Percentiles rank a stretch among this genome's conserved stretches.
Evolutionary conservation across 805 yeast genomes (phyloP).

Genomic region (Kurtzmaniella cleridarum): DNA sequence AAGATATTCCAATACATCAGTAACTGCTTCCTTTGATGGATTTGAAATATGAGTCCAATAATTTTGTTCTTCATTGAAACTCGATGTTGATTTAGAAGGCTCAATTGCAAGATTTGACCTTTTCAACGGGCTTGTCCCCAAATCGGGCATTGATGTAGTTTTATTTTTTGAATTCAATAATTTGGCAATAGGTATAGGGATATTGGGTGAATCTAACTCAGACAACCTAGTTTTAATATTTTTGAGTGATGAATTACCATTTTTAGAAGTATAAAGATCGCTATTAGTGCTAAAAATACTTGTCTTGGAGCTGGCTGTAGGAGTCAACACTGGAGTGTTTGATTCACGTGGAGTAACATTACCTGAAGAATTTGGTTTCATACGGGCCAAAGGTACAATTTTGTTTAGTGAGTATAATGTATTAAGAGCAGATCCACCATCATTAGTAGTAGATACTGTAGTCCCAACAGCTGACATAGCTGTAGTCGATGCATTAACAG

Average conservation of each 20-base stretch:
- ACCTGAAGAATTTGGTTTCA: too few relatives aligned
- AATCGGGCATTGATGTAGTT: too few relatives aligned
- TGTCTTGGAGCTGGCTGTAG: too few relatives aligned
- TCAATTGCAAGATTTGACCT: neutral
- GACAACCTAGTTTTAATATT: too few relatives aligned
- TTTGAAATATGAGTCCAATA: conserved; percentile 42
- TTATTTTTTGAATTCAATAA: too few relatives aligned
- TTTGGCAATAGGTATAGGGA: too few relatives aligned
- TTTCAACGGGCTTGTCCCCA: neutral
- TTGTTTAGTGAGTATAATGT: conserved; percentile 34
- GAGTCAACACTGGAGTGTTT: too few relatives aligned
- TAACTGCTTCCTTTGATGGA: conserved; percentile 65
- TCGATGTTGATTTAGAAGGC: neutral
- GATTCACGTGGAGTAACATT: too few relatives aligned
- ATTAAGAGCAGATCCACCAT: conserved; percentile 32
- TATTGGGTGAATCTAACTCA: too few relatives aligned
- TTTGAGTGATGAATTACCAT: too few relatives aligned
- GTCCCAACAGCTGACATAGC: conserved; percentile 33
- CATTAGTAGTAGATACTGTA: conserved; percentile 20
- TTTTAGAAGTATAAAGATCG: too few relatives aligned
- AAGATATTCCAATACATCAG: conserved; percentile 49
- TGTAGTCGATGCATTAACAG: conserved; percentile 24
- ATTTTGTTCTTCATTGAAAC: neutral
- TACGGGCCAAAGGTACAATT: conserved; percentile 4
- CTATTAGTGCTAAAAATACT: too few relatives aligned